Percentiles rank a stretch among this genome's conserved stretches.
phyloP scores from a whole-genome alignment of 257 asterid genomes.

The Misopates orontium region DNA sequence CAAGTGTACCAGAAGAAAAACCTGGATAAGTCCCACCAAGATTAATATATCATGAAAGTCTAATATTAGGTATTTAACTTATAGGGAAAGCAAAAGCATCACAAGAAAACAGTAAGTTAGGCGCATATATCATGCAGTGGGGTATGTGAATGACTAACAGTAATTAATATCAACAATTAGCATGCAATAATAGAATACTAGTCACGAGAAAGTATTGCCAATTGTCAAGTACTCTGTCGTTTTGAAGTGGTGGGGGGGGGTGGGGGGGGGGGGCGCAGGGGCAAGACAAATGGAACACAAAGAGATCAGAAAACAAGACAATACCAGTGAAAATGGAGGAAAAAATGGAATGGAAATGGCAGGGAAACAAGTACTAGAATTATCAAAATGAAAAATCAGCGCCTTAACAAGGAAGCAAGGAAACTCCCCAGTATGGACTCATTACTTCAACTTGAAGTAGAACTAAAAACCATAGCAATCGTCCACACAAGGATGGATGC shows the following conservation, averaged over 20 bases:
- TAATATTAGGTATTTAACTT: not conserved
- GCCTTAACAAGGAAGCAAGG: not conserved
- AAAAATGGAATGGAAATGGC: constrained; percentile 8
- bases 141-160: not conserved
- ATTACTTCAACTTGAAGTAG: constrained; percentile 1
- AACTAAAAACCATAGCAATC: not conserved
- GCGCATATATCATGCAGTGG: not conserved
- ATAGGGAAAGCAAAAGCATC: not conserved
- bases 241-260: no score
- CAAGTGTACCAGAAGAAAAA: constrained; percentile 51
- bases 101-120: not conserved
- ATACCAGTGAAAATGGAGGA: not conserved
- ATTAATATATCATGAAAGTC: not conserved
- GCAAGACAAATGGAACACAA: not conserved
- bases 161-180: constrained; percentile 1
- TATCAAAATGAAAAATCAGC: not conserved
- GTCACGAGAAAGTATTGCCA: not conserved
- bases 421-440: not conserved
- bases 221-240: no score
- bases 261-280: constrained; percentile 7
- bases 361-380: no score
- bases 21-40: constrained; percentile 44
- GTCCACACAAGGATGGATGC: not conserved
- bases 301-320: not conserved
- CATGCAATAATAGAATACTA: not conserved